Evolutionary conservation across 805 yeast genomes (phyloP).

Genomic region (Zygotorulaspora sp.): DNA sequence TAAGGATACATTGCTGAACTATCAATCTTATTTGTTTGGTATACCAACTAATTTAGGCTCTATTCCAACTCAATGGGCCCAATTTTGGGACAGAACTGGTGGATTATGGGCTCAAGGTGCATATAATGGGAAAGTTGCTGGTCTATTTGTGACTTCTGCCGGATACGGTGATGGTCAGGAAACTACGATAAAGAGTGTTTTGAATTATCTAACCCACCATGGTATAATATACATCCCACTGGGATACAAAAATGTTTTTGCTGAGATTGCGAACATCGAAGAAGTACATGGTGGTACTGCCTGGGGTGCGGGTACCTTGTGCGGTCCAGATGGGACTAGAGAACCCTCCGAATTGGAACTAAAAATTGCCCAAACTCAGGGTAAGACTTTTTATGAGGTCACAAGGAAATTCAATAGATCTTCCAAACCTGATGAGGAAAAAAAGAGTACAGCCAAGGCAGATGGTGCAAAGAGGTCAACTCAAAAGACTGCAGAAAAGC

Average conservation of each 20-base stretch:
- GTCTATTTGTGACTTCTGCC: slow-evolving; percentile 67
- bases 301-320: slow-evolving; percentile 83
- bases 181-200: slow-evolving; percentile 52
- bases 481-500: slow-evolving; percentile 7
- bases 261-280: slow-evolving; percentile 49
- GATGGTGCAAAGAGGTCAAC: slow-evolving; percentile 5
- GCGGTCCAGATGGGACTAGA: slow-evolving; percentile 74
- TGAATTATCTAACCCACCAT: slow-evolving; percentile 65
- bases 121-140: slow-evolving; percentile 67
- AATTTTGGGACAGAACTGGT: slow-evolving; percentile 77
- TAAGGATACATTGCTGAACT: slow-evolving; percentile 47
- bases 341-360: slow-evolving; percentile 59
- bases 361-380: slow-evolving; percentile 63
- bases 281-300: slow-evolving; percentile 80
- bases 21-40: slow-evolving; percentile 75
- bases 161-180: slow-evolving; percentile 80
- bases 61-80: slow-evolving; percentile 69
- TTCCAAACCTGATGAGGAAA: slow-evolving; percentile 2
- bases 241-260: slow-evolving; percentile 61
- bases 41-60: slow-evolving; percentile 76
- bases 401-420: slow-evolving; percentile 33
- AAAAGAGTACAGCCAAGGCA: neutral
- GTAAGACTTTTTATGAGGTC: slow-evolving; percentile 53
- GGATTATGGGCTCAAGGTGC: slow-evolving; percentile 70
- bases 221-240: slow-evolving; percentile 75